A percentile compares a stretch with the other conserved stretches of the same genome.
Evolutionary conservation across 345 rosid species (phyloP).

Genomic region (Gossypium longicalyx): DNA sequence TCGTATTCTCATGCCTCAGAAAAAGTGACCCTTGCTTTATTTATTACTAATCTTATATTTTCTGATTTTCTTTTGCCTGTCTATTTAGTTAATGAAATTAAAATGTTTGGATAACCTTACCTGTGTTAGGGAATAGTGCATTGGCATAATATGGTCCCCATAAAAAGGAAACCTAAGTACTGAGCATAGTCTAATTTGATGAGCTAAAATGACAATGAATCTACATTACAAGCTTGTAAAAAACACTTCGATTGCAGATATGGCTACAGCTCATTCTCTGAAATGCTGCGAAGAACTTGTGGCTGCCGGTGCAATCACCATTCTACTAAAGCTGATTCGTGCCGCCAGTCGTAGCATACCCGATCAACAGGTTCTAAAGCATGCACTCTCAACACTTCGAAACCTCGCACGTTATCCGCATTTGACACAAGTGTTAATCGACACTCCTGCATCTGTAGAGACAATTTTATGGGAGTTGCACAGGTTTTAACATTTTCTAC

Average conservation of each 20-base stretch:
- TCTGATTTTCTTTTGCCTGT: neutral
- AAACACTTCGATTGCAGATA: slow-evolving; percentile 38
- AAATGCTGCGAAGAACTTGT: slow-evolving; percentile 85
- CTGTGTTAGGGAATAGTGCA: neutral
- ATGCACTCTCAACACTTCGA: slow-evolving; percentile 68
- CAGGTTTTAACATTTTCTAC: slow-evolving; percentile 36
- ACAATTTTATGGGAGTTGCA: slow-evolving; percentile 61
- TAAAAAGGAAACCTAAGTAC: neutral
- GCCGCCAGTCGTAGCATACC: slow-evolving; percentile 84
- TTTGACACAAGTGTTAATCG: slow-evolving; percentile 54
- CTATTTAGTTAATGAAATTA: neutral
- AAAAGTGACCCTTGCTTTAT: neutral
- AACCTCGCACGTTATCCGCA: slow-evolving; percentile 66
- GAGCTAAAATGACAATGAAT: neutral
- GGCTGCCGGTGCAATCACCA: slow-evolving; percentile 74
- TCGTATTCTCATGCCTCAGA: neutral
- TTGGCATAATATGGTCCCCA: neutral
- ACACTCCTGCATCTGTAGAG: slow-evolving; percentile 52
- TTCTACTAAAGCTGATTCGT: slow-evolving; percentile 55
- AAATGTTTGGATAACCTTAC: neutral
- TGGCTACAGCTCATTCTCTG: slow-evolving; percentile 65
- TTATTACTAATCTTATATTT: neutral
- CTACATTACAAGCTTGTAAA: neutral
- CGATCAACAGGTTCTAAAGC: slow-evolving; percentile 79
- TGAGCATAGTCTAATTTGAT: neutral